phyloP scores from a whole-genome alignment of 306 rosid genomes.

The Quercus aquifolioides region DNA sequence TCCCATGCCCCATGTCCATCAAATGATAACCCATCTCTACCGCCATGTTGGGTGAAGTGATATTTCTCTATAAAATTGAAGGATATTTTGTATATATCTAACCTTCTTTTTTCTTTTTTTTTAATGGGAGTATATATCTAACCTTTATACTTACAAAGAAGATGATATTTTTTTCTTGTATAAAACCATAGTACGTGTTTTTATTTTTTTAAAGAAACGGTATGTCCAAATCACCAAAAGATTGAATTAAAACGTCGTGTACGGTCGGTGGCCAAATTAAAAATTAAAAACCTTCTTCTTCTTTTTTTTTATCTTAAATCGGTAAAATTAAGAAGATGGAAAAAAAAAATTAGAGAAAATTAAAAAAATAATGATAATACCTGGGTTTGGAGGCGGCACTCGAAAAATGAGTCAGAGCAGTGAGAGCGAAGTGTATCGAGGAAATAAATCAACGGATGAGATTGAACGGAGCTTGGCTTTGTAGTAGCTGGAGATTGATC shows the following conservation, averaged over 20 bases:
- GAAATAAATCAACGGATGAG: conserved; percentile 25
- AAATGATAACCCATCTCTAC: too few relatives aligned
- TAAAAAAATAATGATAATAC: background rate
- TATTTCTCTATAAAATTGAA: too few relatives aligned
- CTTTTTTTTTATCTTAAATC: background rate
- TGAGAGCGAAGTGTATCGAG: conserved; percentile 18
- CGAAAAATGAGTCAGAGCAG: conserved; percentile 18
- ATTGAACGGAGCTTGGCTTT: conserved; percentile 11
- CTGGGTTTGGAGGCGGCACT: conserved; percentile 28
- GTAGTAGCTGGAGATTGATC: conserved; percentile 21
- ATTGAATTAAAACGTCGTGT: background rate
- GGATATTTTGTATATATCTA: too few relatives aligned
- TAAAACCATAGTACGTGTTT: too few relatives aligned
- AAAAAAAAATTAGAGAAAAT: background rate
- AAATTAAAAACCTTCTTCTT: background rate
- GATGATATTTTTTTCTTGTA: too few relatives aligned
- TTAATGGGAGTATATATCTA: too few relatives aligned
- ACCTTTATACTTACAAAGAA: too few relatives aligned
- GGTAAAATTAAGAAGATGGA: background rate
- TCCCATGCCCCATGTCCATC: too few relatives aligned
- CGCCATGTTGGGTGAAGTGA: too few relatives aligned
- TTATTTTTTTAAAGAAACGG: too few relatives aligned
- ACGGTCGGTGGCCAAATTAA: background rate
- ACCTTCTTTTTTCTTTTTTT: too few relatives aligned
- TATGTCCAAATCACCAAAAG: background rate